Percentiles rank a stretch among this genome's conserved stretches.
phyloP scores from a whole-genome alignment of 176 grass and related monocot species.

The Hordeum vulgare region MorexV3_pseudomolecules_assembly NC_058518.1:484404269-484404768 shows the following conservation, averaged over 20 bases:
- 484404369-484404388: constrained; percentile 77
- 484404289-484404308: constrained; percentile 11
- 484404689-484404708: constrained; percentile 99
- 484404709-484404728: constrained; percentile 94
- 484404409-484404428: constrained; percentile 59
- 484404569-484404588: neutral
- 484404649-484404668: constrained; percentile 12
- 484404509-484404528: constrained; percentile 9
- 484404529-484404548: neutral
- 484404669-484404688: constrained; percentile 24
- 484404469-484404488: neutral
- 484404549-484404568: neutral
- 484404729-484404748: constrained; percentile 79
- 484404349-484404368: constrained; percentile 77
- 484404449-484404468: constrained; percentile 51
- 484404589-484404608: neutral
- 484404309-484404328: constrained; percentile 51
- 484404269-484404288: neutral
- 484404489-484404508: neutral
- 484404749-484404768: constrained; percentile 80
- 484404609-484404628: neutral
- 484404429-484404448: constrained; percentile 76
- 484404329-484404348: constrained; percentile 75
- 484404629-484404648: neutral
- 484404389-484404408: constrained; percentile 64